Percentiles rank a stretch among this genome's conserved stretches.
Evolutionary conservation across 306 rosid species (phyloP).

Genomic region (Gleditsia sinensis): DNA sequence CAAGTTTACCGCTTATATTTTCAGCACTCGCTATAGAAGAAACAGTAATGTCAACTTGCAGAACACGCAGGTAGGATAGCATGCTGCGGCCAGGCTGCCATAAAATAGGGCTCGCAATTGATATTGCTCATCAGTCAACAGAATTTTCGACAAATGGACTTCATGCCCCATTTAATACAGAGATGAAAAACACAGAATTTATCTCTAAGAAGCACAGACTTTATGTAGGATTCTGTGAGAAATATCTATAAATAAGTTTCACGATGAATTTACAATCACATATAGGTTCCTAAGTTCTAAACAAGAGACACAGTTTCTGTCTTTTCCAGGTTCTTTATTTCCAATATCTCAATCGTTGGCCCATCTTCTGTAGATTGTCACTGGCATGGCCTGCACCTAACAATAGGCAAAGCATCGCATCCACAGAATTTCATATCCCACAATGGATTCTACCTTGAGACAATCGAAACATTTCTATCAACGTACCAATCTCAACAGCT

Average conservation of each 20-base stretch:
- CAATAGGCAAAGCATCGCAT: conserved; percentile 38
- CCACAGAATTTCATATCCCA: conserved; percentile 35
- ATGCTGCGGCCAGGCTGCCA: no score
- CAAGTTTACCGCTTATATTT: no score
- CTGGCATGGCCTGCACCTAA: conserved; percentile 33
- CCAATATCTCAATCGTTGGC: conserved; percentile 36
- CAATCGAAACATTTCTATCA: conserved; percentile 16
- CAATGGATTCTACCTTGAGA: conserved; percentile 53
- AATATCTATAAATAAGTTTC: conserved; percentile 43
- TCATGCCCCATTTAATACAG: not conserved
- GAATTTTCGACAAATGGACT: no score
- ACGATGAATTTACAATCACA: conserved; percentile 45
- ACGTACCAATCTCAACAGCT: not conserved
- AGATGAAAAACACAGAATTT: conserved; percentile 1
- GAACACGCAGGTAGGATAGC: no score
- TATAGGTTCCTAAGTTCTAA: conserved; percentile 32
- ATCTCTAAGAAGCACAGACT: not conserved
- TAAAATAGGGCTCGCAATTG: no score
- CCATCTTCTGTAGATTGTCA: conserved; percentile 42
- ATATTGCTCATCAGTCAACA: conserved; percentile 16
- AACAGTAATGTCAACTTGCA: no score
- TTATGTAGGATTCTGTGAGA: conserved; percentile 26
- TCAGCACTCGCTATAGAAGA: no score
- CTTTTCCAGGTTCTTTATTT: conserved; percentile 46
- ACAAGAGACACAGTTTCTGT: conserved; percentile 34